These are phyloP conservation scores for Yamadazyma akitaensis DNA, from an alignment of 805 yeast species.

Conservation along the genomic window DNA sequence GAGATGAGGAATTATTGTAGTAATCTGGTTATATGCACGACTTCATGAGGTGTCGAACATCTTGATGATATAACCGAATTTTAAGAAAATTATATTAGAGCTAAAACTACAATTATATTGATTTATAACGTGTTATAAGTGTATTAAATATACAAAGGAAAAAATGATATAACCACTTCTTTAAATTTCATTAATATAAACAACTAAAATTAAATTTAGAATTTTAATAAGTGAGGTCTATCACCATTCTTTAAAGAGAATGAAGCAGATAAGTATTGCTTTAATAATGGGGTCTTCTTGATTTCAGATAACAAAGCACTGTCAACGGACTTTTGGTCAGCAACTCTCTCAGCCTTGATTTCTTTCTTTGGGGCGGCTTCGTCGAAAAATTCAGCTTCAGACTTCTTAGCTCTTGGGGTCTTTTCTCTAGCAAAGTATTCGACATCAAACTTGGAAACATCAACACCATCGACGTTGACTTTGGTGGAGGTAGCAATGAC, in stretches of 20 bases:
- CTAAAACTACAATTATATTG: not conserved
- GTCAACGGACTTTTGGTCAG: slow-evolving; percentile 96
- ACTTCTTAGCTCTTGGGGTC: slow-evolving; percentile 73
- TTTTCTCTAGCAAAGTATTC: slow-evolving; percentile 97
- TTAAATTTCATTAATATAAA: slow-evolving; percentile 9
- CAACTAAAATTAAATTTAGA: slow-evolving; percentile 48
- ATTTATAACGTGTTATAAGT: slow-evolving; percentile 12
- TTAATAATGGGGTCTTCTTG: slow-evolving; percentile 95
- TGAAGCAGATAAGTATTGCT: slow-evolving; percentile 92
- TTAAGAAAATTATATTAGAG: not conserved
- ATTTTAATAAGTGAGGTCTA: slow-evolving; percentile 96
- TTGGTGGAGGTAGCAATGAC: slow-evolving; percentile 98
- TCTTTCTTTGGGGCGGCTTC: slow-evolving; percentile 76
- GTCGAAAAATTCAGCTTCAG: slow-evolving; percentile 90
- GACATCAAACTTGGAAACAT: slow-evolving; percentile 87
- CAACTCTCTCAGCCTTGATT: slow-evolving; percentile 89
- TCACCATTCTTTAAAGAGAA: slow-evolving; percentile 98
- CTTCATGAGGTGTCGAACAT: not conserved
- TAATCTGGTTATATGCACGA: not conserved
- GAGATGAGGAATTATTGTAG: too few species aligned
- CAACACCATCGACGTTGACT: slow-evolving; percentile 74
- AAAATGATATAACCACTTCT: slow-evolving; percentile 14
- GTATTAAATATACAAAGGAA: slow-evolving; percentile 33
- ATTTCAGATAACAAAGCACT: slow-evolving; percentile 87
- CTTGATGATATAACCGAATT: not conserved